Evolutionary conservation across 164 flowering plant species (phyloP).

Genomic region (Vitis rupestris): DNA sequence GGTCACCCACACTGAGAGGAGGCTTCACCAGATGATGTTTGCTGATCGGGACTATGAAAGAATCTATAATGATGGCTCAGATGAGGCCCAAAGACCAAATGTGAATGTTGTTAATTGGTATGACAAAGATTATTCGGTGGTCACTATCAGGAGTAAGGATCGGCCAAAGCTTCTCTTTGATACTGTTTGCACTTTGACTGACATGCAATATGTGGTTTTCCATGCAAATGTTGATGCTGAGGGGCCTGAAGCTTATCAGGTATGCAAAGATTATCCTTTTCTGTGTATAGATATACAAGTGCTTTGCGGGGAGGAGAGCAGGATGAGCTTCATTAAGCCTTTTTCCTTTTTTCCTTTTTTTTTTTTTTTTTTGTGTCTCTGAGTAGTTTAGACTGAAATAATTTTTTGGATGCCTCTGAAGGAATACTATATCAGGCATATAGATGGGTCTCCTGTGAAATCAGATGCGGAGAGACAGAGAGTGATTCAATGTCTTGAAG

Average conservation of each 20-base stretch:
- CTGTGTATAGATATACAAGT: background rate
- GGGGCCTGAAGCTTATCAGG: slow-evolving; percentile 85
- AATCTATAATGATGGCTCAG: slow-evolving; percentile 27
- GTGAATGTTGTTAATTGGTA: slow-evolving; percentile 72
- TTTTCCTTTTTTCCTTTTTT: background rate
- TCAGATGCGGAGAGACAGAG: slow-evolving; percentile 81
- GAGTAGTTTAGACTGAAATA: no score
- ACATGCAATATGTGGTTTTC: slow-evolving; percentile 92
- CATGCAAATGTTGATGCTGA: slow-evolving; percentile 80
- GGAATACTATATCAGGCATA: slow-evolving; percentile 79
- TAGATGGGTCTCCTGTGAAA: slow-evolving; percentile 78
- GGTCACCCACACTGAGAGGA: slow-evolving; percentile 66
- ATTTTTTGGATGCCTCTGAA: slow-evolving; percentile 18
- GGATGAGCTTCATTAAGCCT: background rate
- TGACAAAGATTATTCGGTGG: slow-evolving; percentile 82
- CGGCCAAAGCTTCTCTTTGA: slow-evolving; percentile 90
- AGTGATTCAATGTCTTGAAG: slow-evolving; percentile 81
- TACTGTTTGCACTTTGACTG: slow-evolving; percentile 86
- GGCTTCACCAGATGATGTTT: slow-evolving; percentile 98
- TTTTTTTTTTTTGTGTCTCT: background rate
- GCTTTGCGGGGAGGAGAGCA: background rate
- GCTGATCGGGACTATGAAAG: slow-evolving; percentile 81
- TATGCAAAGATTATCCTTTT: slow-evolving; percentile 13
- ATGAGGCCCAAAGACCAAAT: slow-evolving; percentile 54
- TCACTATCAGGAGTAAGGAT: slow-evolving; percentile 74